Base-by-base conservation (phyloP, 1,284 basidiomycete genomes). In the Malassezia globosa region DNA sequence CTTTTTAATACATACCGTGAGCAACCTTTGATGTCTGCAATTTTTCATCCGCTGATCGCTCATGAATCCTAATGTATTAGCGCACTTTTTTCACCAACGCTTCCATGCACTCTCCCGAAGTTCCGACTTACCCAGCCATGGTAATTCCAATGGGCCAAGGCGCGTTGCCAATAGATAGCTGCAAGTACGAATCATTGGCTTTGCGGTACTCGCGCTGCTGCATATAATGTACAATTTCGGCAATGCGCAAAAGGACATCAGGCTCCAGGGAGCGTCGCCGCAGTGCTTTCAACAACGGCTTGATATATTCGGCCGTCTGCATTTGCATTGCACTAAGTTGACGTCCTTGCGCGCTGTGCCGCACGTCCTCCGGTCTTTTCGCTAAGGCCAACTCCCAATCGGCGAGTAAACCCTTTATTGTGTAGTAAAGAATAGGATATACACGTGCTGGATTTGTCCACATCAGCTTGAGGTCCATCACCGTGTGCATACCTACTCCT, bases 81-180 rank as follows among this genome's bases (percentile, higher is more conserved):
- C 5, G n/a, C 29, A 14, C 14, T 33, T 3, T 3, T 16, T n/a
- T n/a, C n/a, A n/a, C n/a, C n/a, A n/a, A n/a, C n/a, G n/a, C n/a
- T n/a, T n/a, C n/a, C n/a, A n/a, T n/a, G n/a, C n/a, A n/a, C n/a
- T n/a, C n/a, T n/a, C n/a, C n/a, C n/a, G n/a, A n/a, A n/a, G n/a
- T n/a, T n/a, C n/a, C n/a, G 14, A 38, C 14, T 4, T 77, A 87
- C 87, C 86, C 88, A 75, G 95, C 92, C 84, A 92, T 92, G 51
- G 94, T 97, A 5, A 97, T 94, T 46, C 94, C 94, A 66, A 99
- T 96, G 0, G 94, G 94, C 94, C 94, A 99, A 1, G 94, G 90
- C 0, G 94, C 92, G 68, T 95, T 99, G 14, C 94, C 94, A 55
- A 99, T 99, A 4, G 86, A 90, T 26, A 99, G 76, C 21, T 92